Conservation (phyloP, 1,139 yeast species). For the Candida pseudocylindracea region DNA sequence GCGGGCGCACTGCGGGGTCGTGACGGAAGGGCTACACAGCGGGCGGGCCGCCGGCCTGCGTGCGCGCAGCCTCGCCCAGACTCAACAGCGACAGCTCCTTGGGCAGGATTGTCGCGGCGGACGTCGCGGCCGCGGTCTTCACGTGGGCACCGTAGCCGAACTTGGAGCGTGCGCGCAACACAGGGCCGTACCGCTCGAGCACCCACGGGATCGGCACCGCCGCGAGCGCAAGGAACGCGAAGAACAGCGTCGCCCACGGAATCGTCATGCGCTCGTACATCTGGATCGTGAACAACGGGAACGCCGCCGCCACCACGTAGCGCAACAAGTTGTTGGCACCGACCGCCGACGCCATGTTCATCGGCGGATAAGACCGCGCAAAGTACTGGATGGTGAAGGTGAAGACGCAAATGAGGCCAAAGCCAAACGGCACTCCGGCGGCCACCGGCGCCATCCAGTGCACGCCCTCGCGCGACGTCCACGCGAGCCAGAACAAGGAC, state of each 20-base stretch:
- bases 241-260: slow-evolving; percentile 16
- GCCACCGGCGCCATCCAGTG: slow-evolving; percentile 72
- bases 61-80: too few species aligned
- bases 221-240: slow-evolving; percentile 13
- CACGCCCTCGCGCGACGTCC: slow-evolving; percentile 41
- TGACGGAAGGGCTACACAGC: too few species aligned
- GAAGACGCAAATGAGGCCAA: slow-evolving; percentile 51
- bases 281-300: slow-evolving; percentile 22
- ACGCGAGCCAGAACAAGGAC: slow-evolving; percentile 62
- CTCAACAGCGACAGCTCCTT: too few species aligned
- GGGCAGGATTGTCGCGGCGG: too few species aligned
- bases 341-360: slow-evolving; percentile 49
- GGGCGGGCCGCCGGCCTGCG: too few species aligned
- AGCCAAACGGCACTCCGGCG: slow-evolving; percentile 58
- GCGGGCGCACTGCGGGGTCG: too few species aligned
- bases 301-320: slow-evolving; percentile 40
- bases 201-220: slow-evolving; percentile 16
- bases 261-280: slow-evolving; percentile 16
- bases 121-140: slow-evolving; percentile 1
- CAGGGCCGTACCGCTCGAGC: slow-evolving; percentile 33
- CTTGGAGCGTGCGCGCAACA: slow-evolving; percentile 27
- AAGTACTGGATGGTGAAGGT: slow-evolving; percentile 53
- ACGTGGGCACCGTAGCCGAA: slow-evolving; percentile 35
- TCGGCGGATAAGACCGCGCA: slow-evolving; percentile 54
- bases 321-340: slow-evolving; percentile 63